These are phyloP conservation scores for Neurospora sp. DNA, from an alignment of 495 filamentous ascomycete genomes.

Conservation along the genomic window DNA sequence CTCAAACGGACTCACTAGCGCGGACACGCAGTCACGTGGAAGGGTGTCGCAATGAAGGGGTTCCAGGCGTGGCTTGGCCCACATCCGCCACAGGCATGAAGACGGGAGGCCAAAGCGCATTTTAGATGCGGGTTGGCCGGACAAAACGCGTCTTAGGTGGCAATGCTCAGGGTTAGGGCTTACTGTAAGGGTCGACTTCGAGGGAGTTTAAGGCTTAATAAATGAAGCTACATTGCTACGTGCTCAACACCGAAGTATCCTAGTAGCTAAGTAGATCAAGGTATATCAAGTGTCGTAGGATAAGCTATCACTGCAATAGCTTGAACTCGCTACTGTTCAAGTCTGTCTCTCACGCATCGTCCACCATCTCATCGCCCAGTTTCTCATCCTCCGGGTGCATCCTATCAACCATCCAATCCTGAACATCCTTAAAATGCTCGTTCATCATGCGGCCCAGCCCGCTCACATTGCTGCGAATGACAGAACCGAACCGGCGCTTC, in stretches of 20 bases:
- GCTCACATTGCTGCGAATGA: conserved; percentile 42
- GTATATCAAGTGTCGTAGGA: background rate
- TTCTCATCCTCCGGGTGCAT: conserved; percentile 24
- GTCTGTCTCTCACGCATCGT: background rate
- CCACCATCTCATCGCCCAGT: conserved; percentile 5
- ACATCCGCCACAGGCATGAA: background rate
- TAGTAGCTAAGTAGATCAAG: background rate
- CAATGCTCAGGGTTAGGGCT: background rate
- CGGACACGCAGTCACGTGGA: background rate
- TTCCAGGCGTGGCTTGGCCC: background rate
- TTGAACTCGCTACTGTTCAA: background rate
- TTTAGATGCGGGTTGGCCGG: background rate
- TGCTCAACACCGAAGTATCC: background rate
- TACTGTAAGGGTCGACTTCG: background rate
- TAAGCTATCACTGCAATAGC: background rate
- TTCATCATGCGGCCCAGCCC: conserved; percentile 56
- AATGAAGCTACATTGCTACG: background rate
- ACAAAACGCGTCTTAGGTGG: background rate
- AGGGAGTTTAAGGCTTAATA: too few relatives aligned
- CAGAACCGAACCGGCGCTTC: conserved; percentile 55
- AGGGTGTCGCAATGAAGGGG: background rate
- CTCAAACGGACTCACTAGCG: background rate
- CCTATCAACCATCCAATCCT: conserved; percentile 42
- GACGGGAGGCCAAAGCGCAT: background rate
- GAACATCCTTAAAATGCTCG: conserved; percentile 46